Conservation (phyloP, 257 asterid species). For the Prunella vulgaris region DNA sequence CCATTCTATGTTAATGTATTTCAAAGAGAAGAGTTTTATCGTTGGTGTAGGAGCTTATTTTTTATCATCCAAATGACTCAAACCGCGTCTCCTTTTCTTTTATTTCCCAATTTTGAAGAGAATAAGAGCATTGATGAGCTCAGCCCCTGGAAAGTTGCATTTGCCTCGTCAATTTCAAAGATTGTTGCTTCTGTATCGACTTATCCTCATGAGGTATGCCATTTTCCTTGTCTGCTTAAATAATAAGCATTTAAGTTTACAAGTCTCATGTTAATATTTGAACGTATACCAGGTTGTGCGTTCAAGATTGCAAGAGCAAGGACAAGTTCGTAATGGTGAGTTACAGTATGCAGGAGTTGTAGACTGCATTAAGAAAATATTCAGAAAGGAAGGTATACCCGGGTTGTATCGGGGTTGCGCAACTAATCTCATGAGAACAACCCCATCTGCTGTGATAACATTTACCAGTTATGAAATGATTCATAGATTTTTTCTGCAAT, state of each 20-base stretch:
- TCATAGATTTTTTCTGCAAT: slow-evolving; percentile 49
- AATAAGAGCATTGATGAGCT: slow-evolving; percentile 54
- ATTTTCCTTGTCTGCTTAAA: neutral
- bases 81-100: neutral
- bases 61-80: neutral
- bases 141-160: slow-evolving; percentile 62
- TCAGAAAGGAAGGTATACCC: slow-evolving; percentile 55
- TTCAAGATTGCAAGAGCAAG: slow-evolving; percentile 96
- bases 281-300: slow-evolving; percentile 66
- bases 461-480: slow-evolving; percentile 92
- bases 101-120: slow-evolving; percentile 32
- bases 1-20: neutral
- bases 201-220: slow-evolving; percentile 89
- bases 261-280: neutral
- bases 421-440: slow-evolving; percentile 87
- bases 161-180: slow-evolving; percentile 83
- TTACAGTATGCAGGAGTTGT: slow-evolving; percentile 60
- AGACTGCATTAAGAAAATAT: slow-evolving; percentile 71
- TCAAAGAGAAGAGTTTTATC: no score
- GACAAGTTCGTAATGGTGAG: slow-evolving; percentile 49
- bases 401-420: slow-evolving; percentile 98
- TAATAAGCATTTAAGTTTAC: neutral
- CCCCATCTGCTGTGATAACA: slow-evolving; percentile 91
- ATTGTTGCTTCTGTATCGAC: slow-evolving; percentile 80
- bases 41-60: neutral